Evolutionary conservation across 768 basidiomycete species (phyloP).

Genomic region (Collybia sordida): DNA sequence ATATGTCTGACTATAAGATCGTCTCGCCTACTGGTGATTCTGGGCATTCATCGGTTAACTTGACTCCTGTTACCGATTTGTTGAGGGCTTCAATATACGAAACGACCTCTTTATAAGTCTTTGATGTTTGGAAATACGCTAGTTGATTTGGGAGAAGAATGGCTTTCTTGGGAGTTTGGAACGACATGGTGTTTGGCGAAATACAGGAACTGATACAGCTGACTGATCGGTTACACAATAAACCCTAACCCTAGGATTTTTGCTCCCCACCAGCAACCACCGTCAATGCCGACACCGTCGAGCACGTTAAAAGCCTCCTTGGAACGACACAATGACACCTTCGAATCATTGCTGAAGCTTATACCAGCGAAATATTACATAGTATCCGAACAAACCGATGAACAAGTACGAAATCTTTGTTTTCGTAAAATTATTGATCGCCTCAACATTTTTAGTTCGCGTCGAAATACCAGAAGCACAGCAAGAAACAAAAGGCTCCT

Average conservation of each 20-base stretch:
- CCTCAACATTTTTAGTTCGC: slow-evolving; percentile 16
- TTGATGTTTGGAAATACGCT: slow-evolving; percentile 74
- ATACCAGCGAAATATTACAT: slow-evolving; percentile 93
- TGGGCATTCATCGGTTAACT: slow-evolving; percentile 63
- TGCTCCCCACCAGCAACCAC: background rate
- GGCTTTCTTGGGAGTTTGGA: slow-evolving; percentile 59
- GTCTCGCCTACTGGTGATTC: slow-evolving; percentile 56
- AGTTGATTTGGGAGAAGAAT: slow-evolving; percentile 81
- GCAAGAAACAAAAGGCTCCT: slow-evolving; percentile 78
- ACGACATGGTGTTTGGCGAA: slow-evolving; percentile 27
- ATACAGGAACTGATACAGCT: background rate
- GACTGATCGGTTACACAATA: background rate
- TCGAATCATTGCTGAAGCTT: slow-evolving; percentile 78
- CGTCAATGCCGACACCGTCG: slow-evolving; percentile 47
- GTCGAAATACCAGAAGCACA: slow-evolving; percentile 83
- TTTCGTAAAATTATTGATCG: too few relatives aligned
- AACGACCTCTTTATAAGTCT: slow-evolving; percentile 67
- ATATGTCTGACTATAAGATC: background rate
- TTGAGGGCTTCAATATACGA: slow-evolving; percentile 77
- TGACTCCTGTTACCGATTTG: slow-evolving; percentile 69
- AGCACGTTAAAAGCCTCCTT: slow-evolving; percentile 58
- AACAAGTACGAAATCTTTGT: slow-evolving; percentile 47
- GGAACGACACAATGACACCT: slow-evolving; percentile 82
- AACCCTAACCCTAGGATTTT: slow-evolving; percentile 11
- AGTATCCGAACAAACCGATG: slow-evolving; percentile 61